These are phyloP conservation scores for Tetrastigma voinierianum DNA, from an alignment of 164 flowering plant genomes.

Conservation along the genomic window DNA sequence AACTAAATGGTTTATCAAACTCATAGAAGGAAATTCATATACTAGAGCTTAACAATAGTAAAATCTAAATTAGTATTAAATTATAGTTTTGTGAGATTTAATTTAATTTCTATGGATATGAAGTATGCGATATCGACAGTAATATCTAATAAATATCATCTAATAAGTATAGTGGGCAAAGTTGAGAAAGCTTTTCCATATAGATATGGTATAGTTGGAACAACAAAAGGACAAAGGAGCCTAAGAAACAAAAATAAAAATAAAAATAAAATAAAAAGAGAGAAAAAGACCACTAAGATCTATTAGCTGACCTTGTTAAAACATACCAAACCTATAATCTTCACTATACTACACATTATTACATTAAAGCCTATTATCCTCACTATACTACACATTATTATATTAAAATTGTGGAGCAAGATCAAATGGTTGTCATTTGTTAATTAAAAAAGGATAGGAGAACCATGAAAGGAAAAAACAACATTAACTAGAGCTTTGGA, in stretches of 20 bases:
- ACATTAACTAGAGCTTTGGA: too few relatives aligned
- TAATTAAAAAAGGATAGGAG: not conserved
- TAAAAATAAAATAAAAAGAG: too few relatives aligned
- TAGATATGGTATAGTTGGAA: slow-evolving; percentile 37
- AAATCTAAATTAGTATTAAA: not conserved
- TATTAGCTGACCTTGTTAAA: slow-evolving; percentile 14
- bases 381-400: not conserved
- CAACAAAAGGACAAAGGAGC: slow-evolving; percentile 40
- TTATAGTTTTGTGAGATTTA: slow-evolving; percentile 28
- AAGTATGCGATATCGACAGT: slow-evolving; percentile 42
- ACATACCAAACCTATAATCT: slow-evolving; percentile 7
- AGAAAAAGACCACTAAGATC: slow-evolving; percentile 17
- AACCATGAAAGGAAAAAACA: too few relatives aligned
- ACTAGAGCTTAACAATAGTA: not conserved
- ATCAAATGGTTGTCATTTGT: slow-evolving; percentile 22
- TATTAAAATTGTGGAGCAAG: slow-evolving; percentile 9
- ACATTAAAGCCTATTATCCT: slow-evolving; percentile 14
- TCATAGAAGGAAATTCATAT: not conserved
- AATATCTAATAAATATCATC: slow-evolving; percentile 38
- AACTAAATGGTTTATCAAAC: too few relatives aligned
- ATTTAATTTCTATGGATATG: slow-evolving; percentile 37
- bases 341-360: too few relatives aligned
- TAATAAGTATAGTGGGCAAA: slow-evolving; percentile 35
- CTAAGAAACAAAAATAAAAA: slow-evolving; percentile 36
- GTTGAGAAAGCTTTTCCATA: slow-evolving; percentile 33